Evolutionary conservation across 495 filamentous ascomycete genomes (phyloP), one percentile per base, ranked within the genome.

Genomic region (Stereocaulon alpinum): DNA sequence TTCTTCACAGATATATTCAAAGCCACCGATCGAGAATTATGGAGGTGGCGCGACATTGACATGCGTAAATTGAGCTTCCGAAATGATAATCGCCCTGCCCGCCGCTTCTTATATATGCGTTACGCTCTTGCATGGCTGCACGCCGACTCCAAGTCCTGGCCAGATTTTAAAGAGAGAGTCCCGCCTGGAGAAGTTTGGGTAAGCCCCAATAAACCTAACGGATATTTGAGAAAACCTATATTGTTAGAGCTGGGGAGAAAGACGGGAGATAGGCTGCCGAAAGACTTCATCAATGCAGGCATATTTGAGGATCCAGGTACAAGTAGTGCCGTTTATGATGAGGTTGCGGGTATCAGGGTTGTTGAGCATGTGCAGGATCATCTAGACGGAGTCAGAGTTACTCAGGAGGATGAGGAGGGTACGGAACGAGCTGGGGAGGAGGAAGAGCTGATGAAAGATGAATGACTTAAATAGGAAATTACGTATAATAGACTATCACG

Each of bases 51-150:
- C 3, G 56, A 59, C 15, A 59, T 59, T 6, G 58, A 60, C 20
- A 48, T 47, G 5, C 30, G 47, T 2, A 53, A 53, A 34, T 22
- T 60, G 14, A 27, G 18, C 40, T 60, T 60, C 40, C 45, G n/a
- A 0, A 54, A 60, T 53, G 40, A 60, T 18, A 53, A 60, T 18
- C 45, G 58, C 27, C 48, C 58, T 27, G 58, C 58, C 32, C 45
- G 58, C 17, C 58, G 58, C 6, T 60, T 41, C 27, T 22, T 54
- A 15, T 61, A 61, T 12, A 34, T 61, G 40, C 40, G 52, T 6
- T 56, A 40, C 12, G 20, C 24, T n/a, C 41, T 41, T 7, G n/a
- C 20, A 45, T 49, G 41, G 45, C 43, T 48, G 20, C 53, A 40
- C 44, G 56, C 56, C 12, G 45, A 58, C 2, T n/a, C 40, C 29